Base-by-base conservation (phyloP, 805 yeast species). In the Ogataea nakhonphanomensis region DNA sequence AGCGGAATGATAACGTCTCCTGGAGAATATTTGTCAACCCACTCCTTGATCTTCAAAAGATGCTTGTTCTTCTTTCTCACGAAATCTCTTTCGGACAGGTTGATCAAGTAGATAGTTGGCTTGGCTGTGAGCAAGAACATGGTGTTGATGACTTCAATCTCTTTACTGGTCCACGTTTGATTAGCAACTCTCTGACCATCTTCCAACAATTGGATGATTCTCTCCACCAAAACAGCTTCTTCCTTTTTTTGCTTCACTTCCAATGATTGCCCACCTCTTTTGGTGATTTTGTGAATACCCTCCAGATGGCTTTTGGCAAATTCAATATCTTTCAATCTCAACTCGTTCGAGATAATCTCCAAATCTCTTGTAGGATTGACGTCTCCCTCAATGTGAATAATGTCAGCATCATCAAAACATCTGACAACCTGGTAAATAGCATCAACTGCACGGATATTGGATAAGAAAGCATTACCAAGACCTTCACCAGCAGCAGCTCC, bases 401-500 rank as follows among this genome's bases (percentile, higher is more conserved):
- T 93, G 62, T 93, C 99, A 27, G 96, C 95, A 66, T 93, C 99
- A 61, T 89, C 96, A 59, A 93, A 93, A 69, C 95, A 86, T 69
- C 99, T 83, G 36, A 93, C 98, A 50, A 93, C 96, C 71, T 93
- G 98, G 71, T 85, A 93, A 51, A 93, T 83, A 48, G 97, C 96
- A 76, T 93, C 99, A 42, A 93, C 99, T 35, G 96, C 93, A 69
- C 98, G 80, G 58, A 93, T 93, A 66, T 93, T 90, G 54, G 95
- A 83, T 70, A 93, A 79, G 77, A 93, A 93, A 49, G 95, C 95
- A 66, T 93, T 93, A 61, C 99, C 99, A 52, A 93, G 79, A 64
- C 99, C 99, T 69, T 89, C 97, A 66, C 98, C 98, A 39, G 85
- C 83, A 45, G 88, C 80, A 27, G 98, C 97, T 69, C 96, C 97